Conservation (phyloP, 2,329 filamentous ascomycete species). For the Botryotinia globosa region DNA sequence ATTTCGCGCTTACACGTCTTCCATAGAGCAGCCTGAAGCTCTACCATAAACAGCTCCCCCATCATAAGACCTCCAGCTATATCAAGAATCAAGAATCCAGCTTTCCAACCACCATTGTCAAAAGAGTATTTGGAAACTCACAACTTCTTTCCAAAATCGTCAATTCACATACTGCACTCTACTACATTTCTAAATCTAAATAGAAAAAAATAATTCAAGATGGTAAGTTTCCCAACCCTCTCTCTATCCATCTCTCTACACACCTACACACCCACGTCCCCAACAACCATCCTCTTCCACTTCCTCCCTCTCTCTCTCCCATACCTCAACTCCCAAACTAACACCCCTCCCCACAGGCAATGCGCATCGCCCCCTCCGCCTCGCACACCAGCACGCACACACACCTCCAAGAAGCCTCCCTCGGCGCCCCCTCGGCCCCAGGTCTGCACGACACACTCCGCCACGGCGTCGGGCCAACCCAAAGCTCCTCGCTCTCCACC, state of each 20-base stretch:
- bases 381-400: slow-evolving; percentile 63
- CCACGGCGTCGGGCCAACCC: slow-evolving; percentile 69
- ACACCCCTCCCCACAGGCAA: slow-evolving; percentile 54
- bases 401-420: slow-evolving; percentile 56
- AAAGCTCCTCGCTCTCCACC: slow-evolving; percentile 45
- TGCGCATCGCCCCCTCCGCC: slow-evolving; percentile 80
- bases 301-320: background rate
- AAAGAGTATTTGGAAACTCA: background rate
- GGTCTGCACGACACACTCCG: slow-evolving; percentile 93
- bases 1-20: slow-evolving; percentile 14
- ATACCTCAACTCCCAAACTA: background rate
- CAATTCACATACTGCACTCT: background rate
- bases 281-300: background rate
- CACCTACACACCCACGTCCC: background rate
- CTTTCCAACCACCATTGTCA: background rate
- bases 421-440: slow-evolving; percentile 82
- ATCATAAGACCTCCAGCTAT: background rate
- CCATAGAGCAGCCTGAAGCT: slow-evolving; percentile 15
- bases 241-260: background rate
- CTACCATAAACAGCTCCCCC: slow-evolving; percentile 8
- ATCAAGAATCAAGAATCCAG: background rate
- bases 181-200: background rate
- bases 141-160: background rate
- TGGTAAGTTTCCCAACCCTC: background rate
- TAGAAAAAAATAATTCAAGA: background rate